Evolutionary conservation across 192 early-diverging fungal genomes (phyloP).

Genomic region (Cladochytrium replicatum): DNA sequence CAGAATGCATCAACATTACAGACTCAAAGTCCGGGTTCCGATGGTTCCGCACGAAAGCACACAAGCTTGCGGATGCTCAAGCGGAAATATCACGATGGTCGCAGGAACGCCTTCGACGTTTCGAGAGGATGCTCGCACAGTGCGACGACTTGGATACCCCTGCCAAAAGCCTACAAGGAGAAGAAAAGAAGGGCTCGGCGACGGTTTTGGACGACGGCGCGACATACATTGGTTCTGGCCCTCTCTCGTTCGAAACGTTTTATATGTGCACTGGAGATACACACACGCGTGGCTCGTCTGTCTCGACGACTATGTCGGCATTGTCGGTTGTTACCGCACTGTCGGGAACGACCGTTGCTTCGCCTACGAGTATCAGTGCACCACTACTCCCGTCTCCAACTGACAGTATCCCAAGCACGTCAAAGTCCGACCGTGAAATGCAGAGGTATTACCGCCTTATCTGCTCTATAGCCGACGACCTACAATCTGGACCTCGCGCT

Average conservation of each 20-base stretch:
- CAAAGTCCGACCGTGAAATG: slow-evolving; percentile 6
- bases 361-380: slow-evolving; percentile 10
- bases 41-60: slow-evolving; percentile 51
- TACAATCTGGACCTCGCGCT: slow-evolving; percentile 43
- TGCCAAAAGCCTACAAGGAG: slow-evolving; percentile 27
- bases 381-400: slow-evolving; percentile 4
- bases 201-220: slow-evolving; percentile 6
- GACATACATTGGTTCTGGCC: slow-evolving; percentile 3
- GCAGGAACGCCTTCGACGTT: too few relatives aligned
- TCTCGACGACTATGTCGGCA: slow-evolving; percentile 1
- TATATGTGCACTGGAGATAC: not conserved
- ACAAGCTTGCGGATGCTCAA: slow-evolving; percentile 14
- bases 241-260: too few relatives aligned
- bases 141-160: slow-evolving; percentile 13
- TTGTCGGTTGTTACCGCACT: not conserved
- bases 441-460: slow-evolving; percentile 11
- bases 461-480: slow-evolving; percentile 38
- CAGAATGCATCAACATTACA: slow-evolving; percentile 44
- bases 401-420: slow-evolving; percentile 8
- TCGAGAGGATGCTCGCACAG: slow-evolving; percentile 3
- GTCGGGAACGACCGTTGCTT: slow-evolving; percentile 4
- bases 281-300: not conserved
- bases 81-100: slow-evolving; percentile 6
- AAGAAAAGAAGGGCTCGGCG: slow-evolving; percentile 18
- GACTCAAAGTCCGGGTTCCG: slow-evolving; percentile 43